phyloP scores from a whole-genome alignment of 306 rosid genomes.

The Lablab purpureus region DNA sequence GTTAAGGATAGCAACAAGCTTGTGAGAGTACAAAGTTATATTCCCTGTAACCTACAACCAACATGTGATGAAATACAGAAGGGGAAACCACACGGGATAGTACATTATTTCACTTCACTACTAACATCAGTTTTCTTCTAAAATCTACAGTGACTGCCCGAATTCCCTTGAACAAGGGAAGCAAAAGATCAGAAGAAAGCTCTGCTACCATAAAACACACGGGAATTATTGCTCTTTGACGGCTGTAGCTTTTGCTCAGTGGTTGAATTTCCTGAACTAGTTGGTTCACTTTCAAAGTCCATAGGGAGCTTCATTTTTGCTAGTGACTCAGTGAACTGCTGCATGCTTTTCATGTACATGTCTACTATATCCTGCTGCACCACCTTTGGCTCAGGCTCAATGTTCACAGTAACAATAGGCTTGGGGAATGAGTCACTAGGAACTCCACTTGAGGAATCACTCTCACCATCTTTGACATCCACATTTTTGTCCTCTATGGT shows the following conservation, averaged over 20 bases:
- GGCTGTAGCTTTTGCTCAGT: conserved; percentile 69
- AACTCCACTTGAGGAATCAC: conserved; percentile 63
- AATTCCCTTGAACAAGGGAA: conserved; percentile 56
- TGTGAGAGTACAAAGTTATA: conserved; percentile 65
- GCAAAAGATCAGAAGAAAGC: conserved; percentile 83
- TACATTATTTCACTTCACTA: conserved; percentile 74
- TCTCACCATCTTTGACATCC: conserved; percentile 72
- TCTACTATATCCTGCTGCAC: conserved; percentile 98
- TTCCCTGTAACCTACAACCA: conserved; percentile 68
- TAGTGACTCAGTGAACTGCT: conserved; percentile 93
- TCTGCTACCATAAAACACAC: conserved; percentile 96
- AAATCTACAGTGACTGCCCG: conserved; percentile 68
- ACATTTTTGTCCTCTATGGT: conserved; percentile 55
- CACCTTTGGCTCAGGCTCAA: conserved; percentile 77
- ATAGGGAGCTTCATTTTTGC: conserved; percentile 99
- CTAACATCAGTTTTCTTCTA: conserved; percentile 65
- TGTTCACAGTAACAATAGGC: conserved; percentile 67
- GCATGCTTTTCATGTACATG: conserved; percentile 99
- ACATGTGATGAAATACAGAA: conserved; percentile 65
- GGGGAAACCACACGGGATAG: conserved; percentile 67
- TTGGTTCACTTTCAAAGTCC: conserved; percentile 77
- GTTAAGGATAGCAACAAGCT: conserved; percentile 58
- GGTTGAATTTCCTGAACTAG: conserved; percentile 84
- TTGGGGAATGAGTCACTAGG: conserved; percentile 60
- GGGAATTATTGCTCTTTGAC: conserved; percentile 65